Base-by-base conservation (phyloP, 169 alveolate species). In the Plasmodium coatneyi region DNA sequence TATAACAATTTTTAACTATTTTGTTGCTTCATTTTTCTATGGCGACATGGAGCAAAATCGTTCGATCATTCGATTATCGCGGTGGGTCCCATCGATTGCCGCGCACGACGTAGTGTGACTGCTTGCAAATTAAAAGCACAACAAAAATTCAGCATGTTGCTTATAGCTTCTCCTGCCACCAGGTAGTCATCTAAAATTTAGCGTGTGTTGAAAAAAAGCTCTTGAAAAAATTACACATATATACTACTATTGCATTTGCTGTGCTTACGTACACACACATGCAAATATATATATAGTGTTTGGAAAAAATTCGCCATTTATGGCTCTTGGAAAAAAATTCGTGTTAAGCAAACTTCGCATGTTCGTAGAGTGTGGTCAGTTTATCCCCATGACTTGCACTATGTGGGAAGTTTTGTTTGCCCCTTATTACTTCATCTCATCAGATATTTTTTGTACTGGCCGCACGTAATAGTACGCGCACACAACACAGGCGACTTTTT, bases 261-360 rank as follows among this genome's bases (percentile, higher is more conserved):
- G 25, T 49, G 22, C 22, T 25, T 79, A 41, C 30, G 16, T 39
- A 22, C 32, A 78, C 39, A 79, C 36, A 79, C 34, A 10, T n/a
- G n/a, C n/a, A n/a, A n/a, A 49, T 46, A 49, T 19, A 46, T 66
- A 66, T 66, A 66, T 66, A 66, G 36, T 80, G 16, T 22, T 46
- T 80, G 72, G 32, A 80, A 80, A 80, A 80, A 80, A 80, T 41
- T 80, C 36, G 66, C 66, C 32, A 80, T 41, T 80, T 43, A 30
- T 49, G 39, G 46, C 74, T 41, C 34, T 19, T 28, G 74, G 86
- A 25, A 80, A 46, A 80, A 80, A 80, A 80, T 80, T 80, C 30
- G 16, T 80, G 30, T 30, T 80, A 43, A 80, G 30, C 76, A 19
- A 56, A 46, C 60, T 41, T 66, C 54, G 16, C 86, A 25, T 19